These are phyloP conservation scores for Xylaria sp. DNA, from an alignment of 2,329 filamentous ascomycete genomes.

Conservation along the genomic window DNA sequence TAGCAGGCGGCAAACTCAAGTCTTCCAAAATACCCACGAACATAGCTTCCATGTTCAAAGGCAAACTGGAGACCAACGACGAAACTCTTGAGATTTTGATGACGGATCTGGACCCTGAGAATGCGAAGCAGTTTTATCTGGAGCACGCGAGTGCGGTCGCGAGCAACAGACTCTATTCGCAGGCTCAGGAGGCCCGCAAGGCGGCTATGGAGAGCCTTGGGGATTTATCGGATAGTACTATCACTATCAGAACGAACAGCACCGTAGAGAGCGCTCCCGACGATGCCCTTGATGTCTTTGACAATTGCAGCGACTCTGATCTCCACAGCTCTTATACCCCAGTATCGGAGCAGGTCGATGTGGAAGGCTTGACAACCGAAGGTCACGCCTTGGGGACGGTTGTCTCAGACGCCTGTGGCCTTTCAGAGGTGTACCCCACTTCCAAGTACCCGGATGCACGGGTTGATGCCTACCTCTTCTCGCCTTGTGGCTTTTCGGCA, in stretches of 20 bases:
- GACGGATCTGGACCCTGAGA: conserved; percentile 76
- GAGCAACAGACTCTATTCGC: conserved; percentile 78
- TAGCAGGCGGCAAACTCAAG: conserved; percentile 53
- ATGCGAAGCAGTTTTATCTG: conserved; percentile 77
- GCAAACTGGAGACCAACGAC: conserved; percentile 66
- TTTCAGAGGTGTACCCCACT: conserved; percentile 88
- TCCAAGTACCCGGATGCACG: conserved; percentile 90
- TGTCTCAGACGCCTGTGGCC: conserved; percentile 88
- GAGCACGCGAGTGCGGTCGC: conserved; percentile 87
- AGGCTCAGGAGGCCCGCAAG: conserved; percentile 72
- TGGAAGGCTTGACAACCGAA: conserved; percentile 86
- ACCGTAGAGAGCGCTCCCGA: conserved; percentile 59
- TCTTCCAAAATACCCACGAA: conserved; percentile 68
- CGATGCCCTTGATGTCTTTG: conserved; percentile 82
- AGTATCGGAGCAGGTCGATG: conserved; percentile 68
- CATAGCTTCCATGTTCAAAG: conserved; percentile 52
- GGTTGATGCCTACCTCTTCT: conserved; percentile 96
- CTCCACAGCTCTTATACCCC: conserved; percentile 67
- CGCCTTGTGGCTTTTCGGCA: conserved; percentile 95
- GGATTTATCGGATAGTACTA: conserved; percentile 63
- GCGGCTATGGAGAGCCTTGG: conserved; percentile 69
- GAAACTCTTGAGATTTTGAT: conserved; percentile 82
- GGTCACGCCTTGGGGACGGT: conserved; percentile 93
- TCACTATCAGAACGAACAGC: conserved; percentile 53
- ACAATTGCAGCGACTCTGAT: conserved; percentile 68